Evolutionary conservation across 176 grass and related monocot species (phyloP), one percentile per base, ranked within the genome.

Genomic region (Typha latifolia): DNA sequence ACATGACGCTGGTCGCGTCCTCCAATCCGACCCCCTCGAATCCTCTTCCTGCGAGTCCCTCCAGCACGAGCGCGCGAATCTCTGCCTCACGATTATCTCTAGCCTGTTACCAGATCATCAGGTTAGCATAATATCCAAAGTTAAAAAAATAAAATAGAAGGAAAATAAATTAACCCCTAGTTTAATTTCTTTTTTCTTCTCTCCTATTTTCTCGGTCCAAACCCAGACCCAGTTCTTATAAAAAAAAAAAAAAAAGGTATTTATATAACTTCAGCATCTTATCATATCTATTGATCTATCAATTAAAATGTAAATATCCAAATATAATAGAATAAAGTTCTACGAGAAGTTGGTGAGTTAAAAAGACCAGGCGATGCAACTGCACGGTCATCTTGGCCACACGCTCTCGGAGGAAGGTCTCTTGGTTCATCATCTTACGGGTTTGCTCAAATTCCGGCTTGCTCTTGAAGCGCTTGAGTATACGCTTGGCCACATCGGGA

Each of bases 401-500:
- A 16, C 68, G 67, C 14, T 66, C 61, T 12, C 57, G 67, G 43
- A 79, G 48, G 68, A 79, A 79, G 3, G 67, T 64, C 31, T 79
- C 77, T 13, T 79, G 68, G 49, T 72, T 69, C 47, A 79, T 51
- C 77, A 79, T 79, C 59, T 79, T 79, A 19, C 67, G 66, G 22
- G 23, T 65, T 49, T 72, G 61, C 77, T 79, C 77, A 4, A 16
- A 51, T 2, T 79, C 68, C 0, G 61, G 77, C 68, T 72, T 66
- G 47, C 15, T 47, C 48, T 14, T 49, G 49, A 80, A 80, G 4
- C n/a, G 47, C 23, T 0, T 56, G 5, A 79, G 6, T 12, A 72
- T 61, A 3, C 27, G 59, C 43, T 10, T 57, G 2, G 16, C 21
- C 13, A n/a, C 69, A 26, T 71, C 76, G 12, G 12, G 11, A n/a